Conservation (phyloP, 257 asterid genomes). For the Solanum corneliomulleri region DNA sequence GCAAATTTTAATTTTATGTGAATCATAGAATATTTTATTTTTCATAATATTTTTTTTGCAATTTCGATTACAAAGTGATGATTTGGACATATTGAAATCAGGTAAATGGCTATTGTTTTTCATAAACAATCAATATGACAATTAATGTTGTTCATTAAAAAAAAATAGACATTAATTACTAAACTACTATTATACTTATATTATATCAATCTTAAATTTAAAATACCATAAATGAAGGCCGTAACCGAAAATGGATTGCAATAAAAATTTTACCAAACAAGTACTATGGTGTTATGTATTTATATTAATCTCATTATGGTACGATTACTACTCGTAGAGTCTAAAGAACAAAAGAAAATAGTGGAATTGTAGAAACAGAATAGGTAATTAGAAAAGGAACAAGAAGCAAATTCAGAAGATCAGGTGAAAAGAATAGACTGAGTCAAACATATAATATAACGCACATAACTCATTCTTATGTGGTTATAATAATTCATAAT, state of each 20-base stretch:
- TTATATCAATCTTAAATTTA: too few relatives aligned
- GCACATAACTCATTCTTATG: neutral
- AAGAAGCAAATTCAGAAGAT: neutral
- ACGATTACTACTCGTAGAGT: neutral
- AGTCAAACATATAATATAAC: neutral
- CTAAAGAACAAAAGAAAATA: neutral
- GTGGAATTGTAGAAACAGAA: neutral
- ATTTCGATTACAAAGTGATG: neutral
- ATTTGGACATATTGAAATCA: neutral
- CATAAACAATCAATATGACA: neutral
- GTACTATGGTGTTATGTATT: neutral
- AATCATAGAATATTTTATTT: neutral
- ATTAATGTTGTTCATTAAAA: neutral
- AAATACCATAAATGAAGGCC: neutral
- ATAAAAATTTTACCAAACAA: neutral
- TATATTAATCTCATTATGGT: neutral
- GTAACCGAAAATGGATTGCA: neutral
- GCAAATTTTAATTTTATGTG: neutral
- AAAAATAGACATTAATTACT: too few relatives aligned
- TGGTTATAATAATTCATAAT: neutral
- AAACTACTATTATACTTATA: too few relatives aligned
- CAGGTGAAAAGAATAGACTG: neutral
- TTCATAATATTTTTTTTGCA: neutral
- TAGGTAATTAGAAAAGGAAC: neutral
- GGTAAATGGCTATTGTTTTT: neutral